These are phyloP conservation scores for Amborella trichopoda DNA, from an alignment of 164 flowering plant species.

Conservation along the genomic window DNA sequence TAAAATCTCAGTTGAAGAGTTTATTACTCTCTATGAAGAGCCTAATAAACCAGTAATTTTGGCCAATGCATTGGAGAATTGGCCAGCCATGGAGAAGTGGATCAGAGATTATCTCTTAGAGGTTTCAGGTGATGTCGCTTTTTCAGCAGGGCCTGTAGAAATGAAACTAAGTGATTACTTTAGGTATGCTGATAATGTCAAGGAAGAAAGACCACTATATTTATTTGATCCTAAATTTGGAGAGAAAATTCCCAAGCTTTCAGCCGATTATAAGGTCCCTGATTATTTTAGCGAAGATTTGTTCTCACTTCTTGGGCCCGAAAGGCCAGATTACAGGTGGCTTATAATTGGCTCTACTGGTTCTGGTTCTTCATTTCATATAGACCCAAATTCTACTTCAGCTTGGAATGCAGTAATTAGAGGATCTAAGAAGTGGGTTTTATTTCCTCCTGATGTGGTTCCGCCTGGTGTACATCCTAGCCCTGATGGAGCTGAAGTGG, in stretches of 20 bases:
- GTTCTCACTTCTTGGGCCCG: constrained; percentile 70
- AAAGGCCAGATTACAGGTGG: constrained; percentile 96
- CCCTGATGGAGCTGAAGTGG: constrained; percentile 96
- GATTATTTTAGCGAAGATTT: constrained; percentile 77
- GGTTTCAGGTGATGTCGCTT: constrained; percentile 42
- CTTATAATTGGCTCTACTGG: constrained; percentile 87
- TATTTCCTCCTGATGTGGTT: constrained; percentile 86
- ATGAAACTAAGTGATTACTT: constrained; percentile 76
- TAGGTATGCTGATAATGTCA: constrained; percentile 61
- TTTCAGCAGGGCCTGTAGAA: constrained; percentile 85
- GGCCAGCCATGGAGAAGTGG: constrained; percentile 80
- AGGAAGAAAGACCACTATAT: constrained; percentile 89
- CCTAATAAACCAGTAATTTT: constrained; percentile 84
- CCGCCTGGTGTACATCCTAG: constrained; percentile 98
- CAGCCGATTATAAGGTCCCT: constrained; percentile 72
- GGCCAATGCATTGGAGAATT: constrained; percentile 78
- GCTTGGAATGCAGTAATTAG: constrained; percentile 97
- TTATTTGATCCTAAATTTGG: constrained; percentile 90
- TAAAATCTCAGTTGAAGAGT: constrained; percentile 74
- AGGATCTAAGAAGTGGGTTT: constrained; percentile 94
- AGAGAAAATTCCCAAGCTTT: constrained; percentile 71
- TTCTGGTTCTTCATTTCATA: constrained; percentile 81
- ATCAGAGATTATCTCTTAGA: constrained; percentile 55
- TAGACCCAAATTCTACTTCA: constrained; percentile 97
- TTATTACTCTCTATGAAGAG: constrained; percentile 62